Percentiles rank a stretch among this genome's conserved stretches.
Conservation (phyloP, 225 moss, liverwort and hornwort species). For the Pseudisothecium myosuroides region DNA sequence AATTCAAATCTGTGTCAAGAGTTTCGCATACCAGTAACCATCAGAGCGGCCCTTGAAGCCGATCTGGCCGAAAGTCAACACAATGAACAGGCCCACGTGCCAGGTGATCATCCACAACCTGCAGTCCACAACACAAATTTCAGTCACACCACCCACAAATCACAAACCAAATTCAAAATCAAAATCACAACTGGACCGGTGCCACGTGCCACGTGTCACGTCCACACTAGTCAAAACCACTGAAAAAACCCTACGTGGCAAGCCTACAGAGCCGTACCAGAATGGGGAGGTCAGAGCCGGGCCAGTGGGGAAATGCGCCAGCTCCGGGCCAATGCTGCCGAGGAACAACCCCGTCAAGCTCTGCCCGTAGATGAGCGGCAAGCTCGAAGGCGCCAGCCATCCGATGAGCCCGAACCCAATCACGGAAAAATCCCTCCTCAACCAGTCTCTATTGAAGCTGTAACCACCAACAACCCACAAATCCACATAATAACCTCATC, state of each 20-base stretch:
- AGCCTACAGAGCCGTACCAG: slow-evolving; percentile 24
- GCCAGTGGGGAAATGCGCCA: slow-evolving; percentile 85
- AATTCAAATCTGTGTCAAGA: neutral
- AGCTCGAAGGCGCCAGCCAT: slow-evolving; percentile 89
- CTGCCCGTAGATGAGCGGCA: slow-evolving; percentile 77
- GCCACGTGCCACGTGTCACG: neutral
- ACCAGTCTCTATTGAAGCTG: slow-evolving; percentile 30
- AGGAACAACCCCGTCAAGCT: slow-evolving; percentile 85
- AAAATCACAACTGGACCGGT: too few relatives aligned
- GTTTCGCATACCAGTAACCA: slow-evolving; percentile 44
- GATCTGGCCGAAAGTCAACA: slow-evolving; percentile 77
- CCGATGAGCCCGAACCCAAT: slow-evolving; percentile 89
- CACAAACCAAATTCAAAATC: neutral
- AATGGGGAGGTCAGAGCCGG: slow-evolving; percentile 94
- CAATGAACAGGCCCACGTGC: slow-evolving; percentile 82
- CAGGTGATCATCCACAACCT: slow-evolving; percentile 97
- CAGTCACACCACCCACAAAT: neutral
- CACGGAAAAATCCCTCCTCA: slow-evolving; percentile 87
- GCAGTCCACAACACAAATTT: neutral
- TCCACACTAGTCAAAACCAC: neutral
- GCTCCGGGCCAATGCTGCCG: slow-evolving; percentile 83
- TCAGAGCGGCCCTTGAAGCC: slow-evolving; percentile 95
- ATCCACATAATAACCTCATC: neutral
- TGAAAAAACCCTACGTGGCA: neutral
- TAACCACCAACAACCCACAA: neutral